These are phyloP conservation scores for Boletus rubescentipes DNA, from an alignment of 768 basidiomycete genomes.

Conservation along the genomic window DNA sequence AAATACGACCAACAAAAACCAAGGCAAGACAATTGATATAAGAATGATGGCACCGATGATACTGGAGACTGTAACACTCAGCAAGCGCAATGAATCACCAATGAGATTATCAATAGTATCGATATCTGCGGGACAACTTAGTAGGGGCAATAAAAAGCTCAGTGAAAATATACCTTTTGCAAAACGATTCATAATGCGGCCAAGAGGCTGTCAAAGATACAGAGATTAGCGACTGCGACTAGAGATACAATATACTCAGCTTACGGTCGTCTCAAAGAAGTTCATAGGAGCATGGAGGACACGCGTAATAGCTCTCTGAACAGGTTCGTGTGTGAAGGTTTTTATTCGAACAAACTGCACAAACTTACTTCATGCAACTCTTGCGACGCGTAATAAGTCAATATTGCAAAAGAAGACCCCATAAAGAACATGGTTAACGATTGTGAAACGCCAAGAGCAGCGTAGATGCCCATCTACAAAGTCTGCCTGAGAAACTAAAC, in stretches of 20 bases:
- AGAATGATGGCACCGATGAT: constrained; percentile 78
- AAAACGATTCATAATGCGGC: constrained; percentile 89
- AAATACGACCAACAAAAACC: constrained; percentile 78
- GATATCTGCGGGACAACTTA: constrained; percentile 43
- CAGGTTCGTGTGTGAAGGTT: background rate
- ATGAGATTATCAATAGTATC: constrained; percentile 79
- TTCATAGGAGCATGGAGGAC: constrained; percentile 86
- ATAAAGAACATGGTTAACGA: constrained; percentile 67
- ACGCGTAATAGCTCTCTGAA: constrained; percentile 57
- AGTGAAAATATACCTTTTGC: constrained; percentile 58
- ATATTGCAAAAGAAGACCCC: constrained; percentile 59
- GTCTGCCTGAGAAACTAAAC: background rate
- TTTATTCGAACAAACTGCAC: background rate
- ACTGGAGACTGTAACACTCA: constrained; percentile 57
- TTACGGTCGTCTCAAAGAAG: constrained; percentile 84
- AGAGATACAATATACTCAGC: constrained; percentile 9
- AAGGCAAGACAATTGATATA: constrained; percentile 74
- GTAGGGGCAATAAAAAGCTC: background rate
- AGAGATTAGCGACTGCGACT: background rate
- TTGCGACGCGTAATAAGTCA: constrained; percentile 79
- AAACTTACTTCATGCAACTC: constrained; percentile 54
- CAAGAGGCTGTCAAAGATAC: constrained; percentile 54
- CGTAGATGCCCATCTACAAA: constrained; percentile 78
- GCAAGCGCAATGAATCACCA: constrained; percentile 76
- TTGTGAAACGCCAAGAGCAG: constrained; percentile 66